A percentile compares a stretch with the other conserved stretches of the same genome.
These are phyloP conservation scores for Raphanus hybrid DNA, from an alignment of 441 rosid genomes.

Conservation along the genomic window DNA sequence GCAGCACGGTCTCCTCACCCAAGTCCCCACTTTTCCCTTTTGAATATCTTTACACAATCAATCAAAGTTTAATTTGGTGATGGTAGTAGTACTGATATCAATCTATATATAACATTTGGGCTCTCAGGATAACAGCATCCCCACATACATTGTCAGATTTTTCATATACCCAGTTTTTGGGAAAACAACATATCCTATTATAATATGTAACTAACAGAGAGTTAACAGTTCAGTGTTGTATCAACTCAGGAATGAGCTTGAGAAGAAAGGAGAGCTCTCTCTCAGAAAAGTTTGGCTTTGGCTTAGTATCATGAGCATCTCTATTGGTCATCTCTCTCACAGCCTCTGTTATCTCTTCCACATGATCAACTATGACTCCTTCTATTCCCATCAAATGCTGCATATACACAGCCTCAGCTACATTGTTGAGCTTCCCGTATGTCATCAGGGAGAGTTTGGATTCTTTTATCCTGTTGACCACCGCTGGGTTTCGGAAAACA, in stretches of 20 bases:
- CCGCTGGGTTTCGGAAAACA: slow-evolving; percentile 68
- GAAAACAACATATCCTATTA: neutral
- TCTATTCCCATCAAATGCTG: slow-evolving; percentile 89
- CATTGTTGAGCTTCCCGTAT: slow-evolving; percentile 86
- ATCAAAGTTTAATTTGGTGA: neutral
- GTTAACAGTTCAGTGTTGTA: slow-evolving; percentile 49
- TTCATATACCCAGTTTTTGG: slow-evolving; percentile 13
- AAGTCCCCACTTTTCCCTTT: slow-evolving; percentile 64
- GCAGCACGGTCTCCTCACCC: slow-evolving; percentile 53
- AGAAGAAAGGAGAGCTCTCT: slow-evolving; percentile 80
- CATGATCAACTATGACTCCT: slow-evolving; percentile 88
- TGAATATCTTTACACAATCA: slow-evolving; percentile 15
- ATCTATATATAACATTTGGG: slow-evolving; percentile 24
- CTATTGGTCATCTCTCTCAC: slow-evolving; percentile 55
- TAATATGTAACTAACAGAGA: slow-evolving; percentile 6
- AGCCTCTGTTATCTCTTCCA: slow-evolving; percentile 72
- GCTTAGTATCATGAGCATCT: slow-evolving; percentile 29
- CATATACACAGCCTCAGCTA: slow-evolving; percentile 81
- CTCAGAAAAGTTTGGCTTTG: slow-evolving; percentile 71
- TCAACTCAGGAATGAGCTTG: slow-evolving; percentile 86
- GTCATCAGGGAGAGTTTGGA: slow-evolving; percentile 77
- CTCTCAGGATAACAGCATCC: neutral
- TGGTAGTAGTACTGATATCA: neutral
- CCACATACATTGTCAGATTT: slow-evolving; percentile 25
- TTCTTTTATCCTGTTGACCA: slow-evolving; percentile 76